phyloP scores from a whole-genome alignment of 192 early-diverging fungal species.

The Gryganskiella cystojenkinii region DNA sequence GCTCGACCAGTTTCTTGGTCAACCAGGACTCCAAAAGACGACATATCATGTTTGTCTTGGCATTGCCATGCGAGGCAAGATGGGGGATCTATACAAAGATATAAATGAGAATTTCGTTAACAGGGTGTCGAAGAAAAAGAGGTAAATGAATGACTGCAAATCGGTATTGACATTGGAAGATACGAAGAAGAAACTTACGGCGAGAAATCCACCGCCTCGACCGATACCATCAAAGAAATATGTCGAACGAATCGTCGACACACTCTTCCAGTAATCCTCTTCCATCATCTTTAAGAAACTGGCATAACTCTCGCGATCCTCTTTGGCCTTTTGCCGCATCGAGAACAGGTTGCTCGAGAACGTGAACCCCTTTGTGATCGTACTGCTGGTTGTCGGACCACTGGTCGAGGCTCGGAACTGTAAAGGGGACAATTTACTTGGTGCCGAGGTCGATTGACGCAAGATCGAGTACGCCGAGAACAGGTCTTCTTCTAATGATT shows the following conservation, averaged over 20 bases:
- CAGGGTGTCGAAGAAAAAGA: background rate
- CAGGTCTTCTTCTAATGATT: background rate
- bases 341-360: slow-evolving; percentile 14
- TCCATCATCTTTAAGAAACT: slow-evolving; percentile 27
- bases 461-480: background rate
- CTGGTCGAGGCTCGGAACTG: slow-evolving; percentile 7
- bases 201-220: slow-evolving; percentile 46
- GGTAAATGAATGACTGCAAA: background rate
- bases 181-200: slow-evolving; percentile 11
- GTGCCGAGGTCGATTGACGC: slow-evolving; percentile 24
- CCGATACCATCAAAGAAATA: slow-evolving; percentile 53
- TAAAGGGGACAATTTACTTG: background rate
- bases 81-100: slow-evolving; percentile 36
- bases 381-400: background rate
- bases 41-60: slow-evolving; percentile 46
- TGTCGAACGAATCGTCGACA: slow-evolving; percentile 44
- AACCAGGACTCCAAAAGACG: slow-evolving; percentile 49
- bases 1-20: slow-evolving; percentile 52
- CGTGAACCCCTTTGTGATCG: slow-evolving; percentile 8
- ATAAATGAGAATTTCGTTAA: too few species aligned
- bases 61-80: slow-evolving; percentile 53
- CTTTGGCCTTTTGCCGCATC: slow-evolving; percentile 7
- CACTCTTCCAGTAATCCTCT: slow-evolving; percentile 43
- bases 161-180: background rate
- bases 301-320: slow-evolving; percentile 24